Conservation (phyloP, 2,329 filamentous ascomycete species). For the Plenodomus biglobosus region DNA sequence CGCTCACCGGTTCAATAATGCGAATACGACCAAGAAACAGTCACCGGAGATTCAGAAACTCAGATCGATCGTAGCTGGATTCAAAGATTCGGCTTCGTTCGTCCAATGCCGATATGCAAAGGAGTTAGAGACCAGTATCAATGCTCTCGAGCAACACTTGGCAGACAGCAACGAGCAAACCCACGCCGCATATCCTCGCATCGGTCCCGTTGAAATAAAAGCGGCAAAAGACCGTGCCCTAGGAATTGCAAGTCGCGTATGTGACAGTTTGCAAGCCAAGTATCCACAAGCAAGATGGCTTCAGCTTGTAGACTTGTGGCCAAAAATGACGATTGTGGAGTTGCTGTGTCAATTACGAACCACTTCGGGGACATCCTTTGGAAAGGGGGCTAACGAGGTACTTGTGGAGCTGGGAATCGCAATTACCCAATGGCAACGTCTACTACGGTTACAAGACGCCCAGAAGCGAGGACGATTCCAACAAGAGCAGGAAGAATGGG, state of each 20-base stretch:
- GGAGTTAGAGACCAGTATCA: constrained; percentile 42
- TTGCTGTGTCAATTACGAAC: constrained; percentile 54
- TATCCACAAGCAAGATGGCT: constrained; percentile 49
- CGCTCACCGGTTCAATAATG: background rate
- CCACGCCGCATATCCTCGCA: constrained; percentile 4
- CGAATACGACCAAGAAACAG: background rate
- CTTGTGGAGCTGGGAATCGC: constrained; percentile 51
- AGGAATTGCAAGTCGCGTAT: constrained; percentile 9
- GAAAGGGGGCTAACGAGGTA: constrained; percentile 41
- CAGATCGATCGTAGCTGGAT: constrained; percentile 11
- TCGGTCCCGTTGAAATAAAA: constrained; percentile 10
- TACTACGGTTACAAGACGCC: constrained; percentile 48
- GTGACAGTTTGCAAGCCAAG: constrained; percentile 4
- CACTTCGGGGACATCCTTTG: constrained; percentile 33
- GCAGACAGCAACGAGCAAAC: background rate
- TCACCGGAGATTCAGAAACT: constrained; percentile 14
- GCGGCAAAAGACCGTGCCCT: constrained; percentile 19
- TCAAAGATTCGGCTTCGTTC: constrained; percentile 25
- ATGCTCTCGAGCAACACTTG: constrained; percentile 25
- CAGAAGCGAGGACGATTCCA: constrained; percentile 21
- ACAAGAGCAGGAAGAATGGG: constrained; percentile 47
- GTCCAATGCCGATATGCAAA: constrained; percentile 46
- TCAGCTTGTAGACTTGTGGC: constrained; percentile 49
- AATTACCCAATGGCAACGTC: constrained; percentile 51
- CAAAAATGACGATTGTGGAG: constrained; percentile 46